Evolutionary conservation across 2,329 filamentous ascomycete species (phyloP), one percentile per base, ranked within the genome.

Genomic region (Lachnellula subtilissima): DNA sequence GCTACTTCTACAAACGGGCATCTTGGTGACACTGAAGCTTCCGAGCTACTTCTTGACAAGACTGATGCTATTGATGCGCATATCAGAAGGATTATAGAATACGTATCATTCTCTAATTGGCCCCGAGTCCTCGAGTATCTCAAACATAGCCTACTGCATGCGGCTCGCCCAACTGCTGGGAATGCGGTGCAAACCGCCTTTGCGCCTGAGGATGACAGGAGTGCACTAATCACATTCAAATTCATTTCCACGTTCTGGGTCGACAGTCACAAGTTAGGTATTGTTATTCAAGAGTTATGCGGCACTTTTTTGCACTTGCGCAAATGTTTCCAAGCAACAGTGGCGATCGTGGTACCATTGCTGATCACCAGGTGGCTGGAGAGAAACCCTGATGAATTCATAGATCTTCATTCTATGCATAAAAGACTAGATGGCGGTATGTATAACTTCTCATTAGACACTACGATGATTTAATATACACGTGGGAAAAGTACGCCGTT

Each of bases 351-450:
- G 14, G 73, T 82, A n/a, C 84, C 85, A 5, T 70, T 86, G 50
- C 71, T 87, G 51, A 84, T 88, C 54, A 79, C 78, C 35, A 75
- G 83, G 60, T 88, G 85, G 85, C 77, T 88, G 37, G 83, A 87
- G 63, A 78, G 83, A 9, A 82, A 80, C 61, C 85, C 85, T 1
- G 71, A 77, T 37, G 84, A 88, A 68, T 88, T 88, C 67, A 79
- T 86, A 48, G 76, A 79, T 55, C 72, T 87, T 56, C 85, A 88
- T 68, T 77, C 77, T 15, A 75, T 77, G 56, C 81, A 82, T 60
- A 82, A 77, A 64, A 78, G 82, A 64, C 75, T 87, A n/a, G 84
- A 87, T 62, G 82, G 80, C 48, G 82, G 81, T 9, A 57, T 43
- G 55, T 23, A 32, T 46, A 36, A 22, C 14, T 35, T 45, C 28